Evolutionary conservation across 345 rosid species (phyloP).

Genomic region (Reutealis trisperma): DNA sequence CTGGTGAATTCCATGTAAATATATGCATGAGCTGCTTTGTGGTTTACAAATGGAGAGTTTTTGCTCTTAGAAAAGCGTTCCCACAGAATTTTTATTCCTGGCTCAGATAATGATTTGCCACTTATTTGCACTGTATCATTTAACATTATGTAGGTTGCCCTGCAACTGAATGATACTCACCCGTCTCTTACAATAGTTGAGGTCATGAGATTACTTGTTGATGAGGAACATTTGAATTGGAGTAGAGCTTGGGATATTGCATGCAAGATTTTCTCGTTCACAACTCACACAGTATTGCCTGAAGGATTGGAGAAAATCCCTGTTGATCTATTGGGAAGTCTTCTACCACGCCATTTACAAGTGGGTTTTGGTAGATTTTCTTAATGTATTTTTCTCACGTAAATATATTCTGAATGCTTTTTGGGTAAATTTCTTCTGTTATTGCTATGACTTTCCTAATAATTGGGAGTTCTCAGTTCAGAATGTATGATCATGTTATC

Average conservation of each 20-base stretch:
- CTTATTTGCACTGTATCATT: background rate
- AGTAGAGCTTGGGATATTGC: conserved; percentile 40
- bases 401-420: background rate
- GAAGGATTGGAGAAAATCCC: conserved; percentile 49
- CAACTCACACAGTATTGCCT: conserved; percentile 45
- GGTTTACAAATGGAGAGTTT: background rate
- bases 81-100: background rate
- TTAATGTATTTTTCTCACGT: background rate
- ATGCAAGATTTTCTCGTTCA: conserved; percentile 46
- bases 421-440: background rate
- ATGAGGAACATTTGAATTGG: conserved; percentile 49
- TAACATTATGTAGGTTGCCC: conserved; percentile 40
- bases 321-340: conserved; percentile 45
- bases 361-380: conserved; percentile 24
- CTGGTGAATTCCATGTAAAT: background rate
- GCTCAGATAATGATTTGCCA: background rate
- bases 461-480: background rate
- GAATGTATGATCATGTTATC: background rate
- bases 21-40: background rate
- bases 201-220: conserved; percentile 49
- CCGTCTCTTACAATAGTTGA: conserved; percentile 50
- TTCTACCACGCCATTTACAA: conserved; percentile 55
- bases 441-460: background rate
- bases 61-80: background rate
- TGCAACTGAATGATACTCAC: conserved; percentile 55